Conservation (phyloP, 495 filamentous ascomycete genomes). For the Podospora pseudocomata region DNA sequence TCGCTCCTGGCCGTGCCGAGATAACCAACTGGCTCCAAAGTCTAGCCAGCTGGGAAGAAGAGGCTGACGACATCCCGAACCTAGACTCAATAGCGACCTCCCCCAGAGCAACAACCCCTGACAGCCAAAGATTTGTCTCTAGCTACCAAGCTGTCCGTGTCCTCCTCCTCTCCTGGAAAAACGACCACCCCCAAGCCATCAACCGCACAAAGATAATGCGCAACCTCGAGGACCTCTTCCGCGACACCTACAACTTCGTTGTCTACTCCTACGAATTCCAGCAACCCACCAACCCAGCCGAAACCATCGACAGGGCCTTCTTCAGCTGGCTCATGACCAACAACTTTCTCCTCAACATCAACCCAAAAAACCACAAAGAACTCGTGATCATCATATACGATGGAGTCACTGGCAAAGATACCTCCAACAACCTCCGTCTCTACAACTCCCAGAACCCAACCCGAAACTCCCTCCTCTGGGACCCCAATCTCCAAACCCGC, state of each 20-base stretch:
- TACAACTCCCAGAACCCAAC: neutral
- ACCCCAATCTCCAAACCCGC: neutral
- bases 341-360: neutral
- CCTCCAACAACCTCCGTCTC: neutral
- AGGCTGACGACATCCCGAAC: neutral
- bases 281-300: neutral
- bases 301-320: neutral
- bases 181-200: neutral
- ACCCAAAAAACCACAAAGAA: neutral
- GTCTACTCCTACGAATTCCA: neutral
- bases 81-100: neutral
- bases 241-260: neutral
- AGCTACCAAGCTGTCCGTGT: neutral
- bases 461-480: neutral
- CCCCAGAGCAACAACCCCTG: neutral
- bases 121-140: neutral
- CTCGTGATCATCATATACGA: neutral
- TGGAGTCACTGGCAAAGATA: neutral
- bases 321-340: neutral
- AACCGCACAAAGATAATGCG: neutral
- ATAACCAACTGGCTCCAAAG: neutral
- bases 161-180: neutral
- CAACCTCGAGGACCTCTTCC: neutral
- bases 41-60: neutral
- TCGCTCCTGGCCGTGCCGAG: neutral